Base-by-base conservation (phyloP, 1,284 basidiomycete species). In the Cutaneotrichosporon cavernicola region DNA sequence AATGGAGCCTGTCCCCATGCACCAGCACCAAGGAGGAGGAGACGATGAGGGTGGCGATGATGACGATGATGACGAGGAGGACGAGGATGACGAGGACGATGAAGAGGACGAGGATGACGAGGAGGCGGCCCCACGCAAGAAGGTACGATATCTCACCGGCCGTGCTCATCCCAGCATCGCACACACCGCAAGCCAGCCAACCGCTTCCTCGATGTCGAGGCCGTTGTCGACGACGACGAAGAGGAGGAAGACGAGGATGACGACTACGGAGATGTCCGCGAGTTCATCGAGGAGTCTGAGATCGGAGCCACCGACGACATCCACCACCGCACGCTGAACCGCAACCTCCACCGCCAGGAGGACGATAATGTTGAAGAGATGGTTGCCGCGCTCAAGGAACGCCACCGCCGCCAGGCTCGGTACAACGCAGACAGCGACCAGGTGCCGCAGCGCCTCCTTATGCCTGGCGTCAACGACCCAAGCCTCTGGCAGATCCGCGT, bases 401-500 rank as follows among this genome's bases (percentile, higher is more conserved):
- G 93, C 58, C 92, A 97, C 81, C 85, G 85, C 63, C 84, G 86
- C 60, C 84, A 85, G 56, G 85, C 86, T 32, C 87, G 87, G 58
- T 95, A 92, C 76, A 89, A 90, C 31, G 91, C 91, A 31, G 92
- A 94, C 78, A 89, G 91, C 86, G 96, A 94, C 75, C 90, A 92
- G 71, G 89, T 98, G 38, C 96, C 97, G 0, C 94, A 98, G 76
- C 87, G 93, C n/a, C 82, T 97, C 56, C 84, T 97, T 51, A 98
- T 99, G 95, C 96, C 96, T 40, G 91, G 90, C 16, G 93, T 97
- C 8, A 90, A 97, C 65, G 96, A 99, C 78, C 91, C 96, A 7
- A 95, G 88, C 75, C 82, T 99, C 70, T 99, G 94, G 93, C 93
- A 95, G 81, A 88, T 99, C 60, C 86, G 91, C 70, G 93, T 96